Evolutionary conservation across 2,329 filamentous ascomycete species (phyloP).

Genomic region (Arthrobotrys musiformis): DNA sequence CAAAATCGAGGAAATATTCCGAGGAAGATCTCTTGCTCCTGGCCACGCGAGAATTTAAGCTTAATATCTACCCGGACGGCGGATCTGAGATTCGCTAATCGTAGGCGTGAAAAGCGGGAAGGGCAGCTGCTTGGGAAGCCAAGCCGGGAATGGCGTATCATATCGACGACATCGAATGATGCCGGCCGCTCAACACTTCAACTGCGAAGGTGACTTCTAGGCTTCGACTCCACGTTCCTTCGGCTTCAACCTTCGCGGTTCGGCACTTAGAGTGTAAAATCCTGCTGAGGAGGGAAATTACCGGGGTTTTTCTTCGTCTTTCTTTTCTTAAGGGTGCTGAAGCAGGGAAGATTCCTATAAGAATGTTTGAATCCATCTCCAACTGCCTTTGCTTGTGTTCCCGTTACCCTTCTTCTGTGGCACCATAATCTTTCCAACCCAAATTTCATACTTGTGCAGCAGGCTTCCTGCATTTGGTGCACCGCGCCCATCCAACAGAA

Average conservation of each 20-base stretch:
- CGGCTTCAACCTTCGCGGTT: neutral
- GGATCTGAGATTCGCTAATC: conserved; percentile 46
- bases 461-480: conserved; percentile 9
- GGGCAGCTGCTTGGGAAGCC: conserved; percentile 15
- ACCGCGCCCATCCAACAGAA: conserved; percentile 26
- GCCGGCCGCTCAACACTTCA: conserved; percentile 19
- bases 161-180: conserved; percentile 13
- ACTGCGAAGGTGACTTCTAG: neutral
- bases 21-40: conserved; percentile 4
- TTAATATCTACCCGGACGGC: conserved; percentile 26
- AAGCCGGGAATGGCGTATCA: conserved; percentile 41
- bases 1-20: conserved; percentile 3
- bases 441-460: neutral
- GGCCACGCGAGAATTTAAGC: conserved; percentile 48
- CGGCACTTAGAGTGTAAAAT: neutral
- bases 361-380: no score
- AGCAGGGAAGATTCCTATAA: neutral
- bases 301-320: conserved; percentile 2
- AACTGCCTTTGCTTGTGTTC: conserved; percentile 8
- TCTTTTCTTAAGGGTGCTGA: neutral
- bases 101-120: conserved; percentile 9
- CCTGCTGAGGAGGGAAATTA: neutral
- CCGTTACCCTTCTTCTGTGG: neutral
- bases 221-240: neutral
- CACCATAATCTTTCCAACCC: conserved; percentile 4